Conservation (phyloP, 2,329 filamentous ascomycete species). For the Microthyrium microscopicum region DNA sequence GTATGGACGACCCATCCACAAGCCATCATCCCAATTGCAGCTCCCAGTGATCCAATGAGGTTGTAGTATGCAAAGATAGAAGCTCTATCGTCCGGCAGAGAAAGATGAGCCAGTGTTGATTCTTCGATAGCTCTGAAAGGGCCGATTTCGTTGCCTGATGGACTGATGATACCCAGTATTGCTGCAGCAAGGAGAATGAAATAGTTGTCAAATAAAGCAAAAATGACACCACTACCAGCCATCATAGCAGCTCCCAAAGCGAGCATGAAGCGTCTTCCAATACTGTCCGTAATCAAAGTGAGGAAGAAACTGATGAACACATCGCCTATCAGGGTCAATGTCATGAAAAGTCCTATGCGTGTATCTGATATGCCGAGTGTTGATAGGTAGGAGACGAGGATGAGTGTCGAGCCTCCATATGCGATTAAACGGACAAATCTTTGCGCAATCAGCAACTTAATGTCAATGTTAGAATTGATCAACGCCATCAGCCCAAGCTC, state of each 20-base stretch:
- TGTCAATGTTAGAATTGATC: not conserved
- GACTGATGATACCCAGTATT: slow-evolving; percentile 45
- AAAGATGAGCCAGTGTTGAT: slow-evolving; percentile 41
- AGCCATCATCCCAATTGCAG: slow-evolving; percentile 41
- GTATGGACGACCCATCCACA: slow-evolving; percentile 43
- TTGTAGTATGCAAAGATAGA: slow-evolving; percentile 49
- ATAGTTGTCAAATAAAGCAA: slow-evolving; percentile 36
- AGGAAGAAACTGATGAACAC: slow-evolving; percentile 41
- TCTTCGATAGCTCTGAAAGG: slow-evolving; percentile 48
- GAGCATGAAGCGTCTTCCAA: slow-evolving; percentile 39
- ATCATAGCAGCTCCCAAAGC: slow-evolving; percentile 38
- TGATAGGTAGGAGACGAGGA: slow-evolving; percentile 40
- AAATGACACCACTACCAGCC: slow-evolving; percentile 37
- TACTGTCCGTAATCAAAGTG: slow-evolving; percentile 39
- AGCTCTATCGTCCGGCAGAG: slow-evolving; percentile 26
- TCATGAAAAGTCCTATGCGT: slow-evolving; percentile 47
- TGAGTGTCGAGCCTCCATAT: slow-evolving; percentile 41
- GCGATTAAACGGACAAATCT: slow-evolving; percentile 30
- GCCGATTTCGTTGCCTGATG: slow-evolving; percentile 47
- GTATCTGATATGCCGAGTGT: slow-evolving; percentile 33
- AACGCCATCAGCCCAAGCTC: not conserved
- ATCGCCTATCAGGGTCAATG: slow-evolving; percentile 44
- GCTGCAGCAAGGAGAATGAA: slow-evolving; percentile 42
- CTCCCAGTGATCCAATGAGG: slow-evolving; percentile 40
- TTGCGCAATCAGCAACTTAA: slow-evolving; percentile 1